Base-by-base conservation (phyloP, 2,329 filamentous ascomycete species). In the Pezicula rhizophila region DNA sequence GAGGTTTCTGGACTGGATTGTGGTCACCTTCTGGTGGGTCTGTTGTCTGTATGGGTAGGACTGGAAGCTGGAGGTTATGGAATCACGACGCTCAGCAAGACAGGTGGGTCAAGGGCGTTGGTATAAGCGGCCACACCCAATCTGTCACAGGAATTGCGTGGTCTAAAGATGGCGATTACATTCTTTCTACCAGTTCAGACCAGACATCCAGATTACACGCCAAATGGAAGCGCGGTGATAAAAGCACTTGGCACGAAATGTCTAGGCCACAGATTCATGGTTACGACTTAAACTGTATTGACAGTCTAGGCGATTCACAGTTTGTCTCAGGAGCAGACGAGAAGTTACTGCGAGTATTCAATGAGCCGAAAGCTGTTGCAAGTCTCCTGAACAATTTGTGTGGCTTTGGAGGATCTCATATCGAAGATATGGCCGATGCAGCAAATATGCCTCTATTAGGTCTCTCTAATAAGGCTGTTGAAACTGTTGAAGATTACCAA, bases 321-420 rank as follows among this genome's bases (percentile, higher is more conserved):
- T 99, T 99, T 64, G 85, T 97, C 18, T 95, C 91, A 2, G 93
- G 93, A 6, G 93, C 93, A 3, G 93, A 99, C 57, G 93, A 99
- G 72, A 99, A 99, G 69, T 80, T 99, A n/a, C 80, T 99, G 66
- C 85, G 93, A 20, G 92, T 99, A 2, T 99, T 99, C 67, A 84
- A 87, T 61, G 84, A 96, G 68, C 93, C 93, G 5, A 87, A 82
- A 63, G 85, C 86, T 5, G 87, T 95, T 8, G 90, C 90, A 0
- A 74, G 78, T 15, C 77, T 97, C 57, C 76, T 96, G 2, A 69
- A 77, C 50, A 78, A 73, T 8, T 75, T 95, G 2, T 85, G 84
- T 54, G 82, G 78, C 5, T 81, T 89, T 50, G 66, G 63, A 38
- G 61, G 64, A 2, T 63, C 56, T 11, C 55, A 67, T 14, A 61